Conservation (phyloP, 306 rosid genomes). For the Elaeagnus macrophylla region DNA sequence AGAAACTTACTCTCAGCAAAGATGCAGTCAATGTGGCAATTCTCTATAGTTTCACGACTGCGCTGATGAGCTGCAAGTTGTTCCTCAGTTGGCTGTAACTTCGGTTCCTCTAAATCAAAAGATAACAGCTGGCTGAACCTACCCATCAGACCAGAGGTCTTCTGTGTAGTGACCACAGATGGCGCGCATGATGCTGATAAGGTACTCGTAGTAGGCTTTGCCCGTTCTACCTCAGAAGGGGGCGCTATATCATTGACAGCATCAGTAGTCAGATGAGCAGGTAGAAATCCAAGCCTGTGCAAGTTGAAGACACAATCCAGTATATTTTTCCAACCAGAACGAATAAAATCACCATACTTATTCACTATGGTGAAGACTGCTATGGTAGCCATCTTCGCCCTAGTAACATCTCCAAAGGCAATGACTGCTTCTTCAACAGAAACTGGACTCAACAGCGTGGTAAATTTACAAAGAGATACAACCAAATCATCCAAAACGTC, state of each 20-base stretch:
- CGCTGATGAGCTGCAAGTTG: constrained; percentile 98
- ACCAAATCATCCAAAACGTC: constrained; percentile 96
- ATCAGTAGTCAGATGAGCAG: constrained; percentile 94
- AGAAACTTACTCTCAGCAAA: constrained; percentile 92
- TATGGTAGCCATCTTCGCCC: constrained; percentile 93
- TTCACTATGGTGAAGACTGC: constrained; percentile 92
- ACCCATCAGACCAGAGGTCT: constrained; percentile 98
- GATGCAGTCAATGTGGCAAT: constrained; percentile 89
- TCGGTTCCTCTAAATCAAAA: constrained; percentile 93
- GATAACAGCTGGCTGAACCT: constrained; percentile 97
- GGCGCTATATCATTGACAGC: constrained; percentile 85
- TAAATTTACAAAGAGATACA: constrained; percentile 93
- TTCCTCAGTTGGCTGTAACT: constrained; percentile 95
- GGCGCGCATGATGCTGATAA: constrained; percentile 70
- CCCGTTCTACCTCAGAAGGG: constrained; percentile 66
- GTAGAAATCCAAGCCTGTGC: constrained; percentile 97
- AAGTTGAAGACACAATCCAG: constrained; percentile 88
- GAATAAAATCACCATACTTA: constrained; percentile 87
- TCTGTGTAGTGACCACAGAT: constrained; percentile 79
- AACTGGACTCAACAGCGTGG: constrained; percentile 80
- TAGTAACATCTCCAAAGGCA: constrained; percentile 86
- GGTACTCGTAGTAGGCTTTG: constrained; percentile 64
- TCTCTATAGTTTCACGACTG: constrained; percentile 79
- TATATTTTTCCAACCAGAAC: constrained; percentile 97
- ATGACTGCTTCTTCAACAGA: constrained; percentile 85